These are phyloP conservation scores for Vigna trinervia DNA, from an alignment of 306 rosid genomes.

Conservation along the genomic window DNA sequence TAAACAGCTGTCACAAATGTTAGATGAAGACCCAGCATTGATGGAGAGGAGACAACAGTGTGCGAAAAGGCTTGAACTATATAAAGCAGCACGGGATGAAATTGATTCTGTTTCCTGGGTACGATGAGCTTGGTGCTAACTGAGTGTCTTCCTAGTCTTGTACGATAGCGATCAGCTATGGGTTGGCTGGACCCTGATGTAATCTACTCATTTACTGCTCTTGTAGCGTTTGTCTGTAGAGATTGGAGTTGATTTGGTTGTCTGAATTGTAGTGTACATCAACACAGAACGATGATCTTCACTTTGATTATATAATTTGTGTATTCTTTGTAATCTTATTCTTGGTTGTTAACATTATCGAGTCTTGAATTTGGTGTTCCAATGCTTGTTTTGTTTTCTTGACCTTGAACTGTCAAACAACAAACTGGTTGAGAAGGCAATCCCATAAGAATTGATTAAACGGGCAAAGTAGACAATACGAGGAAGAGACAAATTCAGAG, in stretches of 20 bases:
- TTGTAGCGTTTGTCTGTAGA: slow-evolving; percentile 31
- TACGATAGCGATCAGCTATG: slow-evolving; percentile 28
- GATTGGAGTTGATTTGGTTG: slow-evolving; percentile 21
- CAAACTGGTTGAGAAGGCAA: background rate
- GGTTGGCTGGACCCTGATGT: slow-evolving; percentile 39
- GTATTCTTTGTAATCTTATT: slow-evolving; percentile 18
- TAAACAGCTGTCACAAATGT: slow-evolving; percentile 69
- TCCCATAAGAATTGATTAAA: background rate
- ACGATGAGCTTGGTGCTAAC: slow-evolving; percentile 53
- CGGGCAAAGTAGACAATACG: background rate
- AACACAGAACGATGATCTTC: background rate
- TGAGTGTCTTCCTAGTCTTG: slow-evolving; percentile 23
- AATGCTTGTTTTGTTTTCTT: slow-evolving; percentile 14
- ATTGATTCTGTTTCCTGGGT: slow-evolving; percentile 88
- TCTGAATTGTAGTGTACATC: slow-evolving; percentile 37
- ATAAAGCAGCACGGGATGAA: slow-evolving; percentile 93
- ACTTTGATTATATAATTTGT: slow-evolving; percentile 18
- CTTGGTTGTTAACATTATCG: slow-evolving; percentile 3
- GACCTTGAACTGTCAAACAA: background rate
- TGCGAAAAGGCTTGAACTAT: slow-evolving; percentile 83
- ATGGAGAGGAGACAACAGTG: slow-evolving; percentile 93
- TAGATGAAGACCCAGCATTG: slow-evolving; percentile 91
- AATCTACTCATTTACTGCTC: slow-evolving; percentile 6
- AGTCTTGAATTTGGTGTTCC: background rate
- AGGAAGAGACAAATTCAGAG: background rate